Evolutionary conservation across 768 basidiomycete species (phyloP), one percentile per base, ranked within the genome.

Genomic region (Rhodocollybia butyracea): DNA sequence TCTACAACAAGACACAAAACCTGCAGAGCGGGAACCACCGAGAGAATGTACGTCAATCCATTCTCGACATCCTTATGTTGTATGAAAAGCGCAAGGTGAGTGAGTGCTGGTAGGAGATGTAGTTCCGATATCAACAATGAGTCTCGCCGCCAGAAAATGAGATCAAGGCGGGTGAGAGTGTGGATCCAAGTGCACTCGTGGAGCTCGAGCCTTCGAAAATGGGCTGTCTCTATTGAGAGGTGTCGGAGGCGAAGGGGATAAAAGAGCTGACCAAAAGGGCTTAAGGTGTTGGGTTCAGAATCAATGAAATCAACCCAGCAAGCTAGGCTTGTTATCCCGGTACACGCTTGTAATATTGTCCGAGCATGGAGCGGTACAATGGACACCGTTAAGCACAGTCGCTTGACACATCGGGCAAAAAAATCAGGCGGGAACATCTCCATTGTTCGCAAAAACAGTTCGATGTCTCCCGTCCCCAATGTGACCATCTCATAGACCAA

Each of bases 401-500:
- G 65, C 60, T 71, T 74, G 55, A 76, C 75, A 58, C 70, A 58
- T 15, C 55, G 53, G 5, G 67, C 65, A 52, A 76, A 73, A 63
- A 76, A 76, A 17, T 59, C 58, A 19, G 62, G 47, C 1, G 75
- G 73, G 29, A 68, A 66, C 34, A 63, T 63, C 31, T 62, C 61
- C 47, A 76, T 57, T 3, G 72, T 72, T 22, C 68, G 68, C 40
- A 77, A 51, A 62, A 76, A 75, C 50, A 73, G 56, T 13, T 58
- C 60, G 3, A 67, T 66, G 47, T 74, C 72, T 36, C 41, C 46
- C 32, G 61, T 21, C 27, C 69, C 69, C 19, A 76, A 62, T 3
- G 72, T 64, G 8, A 76, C 70, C 59, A 72, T 70, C 34, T 68
- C 61, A 61, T 76, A 78, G 30, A 76, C 68, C 15, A 62, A 54